Conservation (phyloP, 176 grass and related monocot genomes). For the Musa troglodytarum region DNA sequence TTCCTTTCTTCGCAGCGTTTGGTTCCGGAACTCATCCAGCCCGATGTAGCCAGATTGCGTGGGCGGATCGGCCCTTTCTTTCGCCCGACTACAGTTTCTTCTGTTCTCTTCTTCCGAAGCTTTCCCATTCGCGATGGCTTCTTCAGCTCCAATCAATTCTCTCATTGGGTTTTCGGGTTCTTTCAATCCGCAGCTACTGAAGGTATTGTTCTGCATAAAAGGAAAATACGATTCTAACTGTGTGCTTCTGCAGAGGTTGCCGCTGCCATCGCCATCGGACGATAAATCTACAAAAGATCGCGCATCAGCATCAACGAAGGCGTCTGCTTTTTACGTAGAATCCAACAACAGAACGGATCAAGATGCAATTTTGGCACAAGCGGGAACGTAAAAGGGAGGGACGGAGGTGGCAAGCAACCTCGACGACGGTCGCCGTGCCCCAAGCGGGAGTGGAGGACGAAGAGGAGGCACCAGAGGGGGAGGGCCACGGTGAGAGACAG, state of each 20-base stretch:
- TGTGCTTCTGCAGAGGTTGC: conserved; percentile 50
- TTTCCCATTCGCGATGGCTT: not conserved
- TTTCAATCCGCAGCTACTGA: conserved; percentile 28
- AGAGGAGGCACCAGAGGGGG: conserved; percentile 63
- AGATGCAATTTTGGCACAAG: not conserved
- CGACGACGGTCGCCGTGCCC: conserved; percentile 14
- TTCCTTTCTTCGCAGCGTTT: conserved; percentile 31
- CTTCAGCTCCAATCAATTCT: not conserved
- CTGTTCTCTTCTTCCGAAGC: not conserved
- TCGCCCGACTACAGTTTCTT: not conserved
- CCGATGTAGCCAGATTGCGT: conserved; percentile 19
- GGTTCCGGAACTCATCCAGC: conserved; percentile 47
- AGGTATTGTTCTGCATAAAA: conserved; percentile 19
- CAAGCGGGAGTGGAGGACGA: conserved; percentile 45
- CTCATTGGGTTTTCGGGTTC: not conserved
- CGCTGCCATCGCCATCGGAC: conserved; percentile 17
- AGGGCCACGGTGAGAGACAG: conserved; percentile 56
- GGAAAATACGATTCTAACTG: conserved; percentile 50
- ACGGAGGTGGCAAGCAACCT: not conserved
- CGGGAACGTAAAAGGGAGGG: not conserved
- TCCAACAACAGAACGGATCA: not conserved
- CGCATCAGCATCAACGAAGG: not conserved
- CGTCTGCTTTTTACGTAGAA: not conserved
- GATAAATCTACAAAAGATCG: conserved; percentile 28
- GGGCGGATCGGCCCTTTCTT: not conserved